Percentiles rank a stretch among this genome's conserved stretches.
Conservation (phyloP, 805 yeast genomes). For the Pichia paraexigua region DNA sequence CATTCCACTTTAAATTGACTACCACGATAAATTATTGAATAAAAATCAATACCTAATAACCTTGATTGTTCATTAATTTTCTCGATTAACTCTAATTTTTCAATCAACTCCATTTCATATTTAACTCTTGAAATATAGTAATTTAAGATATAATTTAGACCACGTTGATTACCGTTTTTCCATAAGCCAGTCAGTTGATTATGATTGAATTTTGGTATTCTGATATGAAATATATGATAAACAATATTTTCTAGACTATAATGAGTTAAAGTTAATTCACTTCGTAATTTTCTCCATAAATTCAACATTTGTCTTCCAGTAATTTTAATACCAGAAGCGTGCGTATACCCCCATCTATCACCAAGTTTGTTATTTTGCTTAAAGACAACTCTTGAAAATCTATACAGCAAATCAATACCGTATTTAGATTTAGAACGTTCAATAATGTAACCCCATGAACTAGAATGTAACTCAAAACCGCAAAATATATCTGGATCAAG, state of each 20-base stretch:
- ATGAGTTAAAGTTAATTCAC: constrained; percentile 53
- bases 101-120: constrained; percentile 40
- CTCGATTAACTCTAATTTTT: constrained; percentile 56
- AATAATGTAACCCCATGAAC: constrained; percentile 86
- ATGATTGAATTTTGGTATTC: constrained; percentile 57
- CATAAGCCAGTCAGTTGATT: constrained; percentile 43
- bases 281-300: constrained; percentile 70
- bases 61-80: constrained; percentile 78
- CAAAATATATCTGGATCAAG: constrained; percentile 84
- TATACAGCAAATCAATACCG: constrained; percentile 46
- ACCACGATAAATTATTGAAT: constrained; percentile 81
- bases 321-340: constrained; percentile 59
- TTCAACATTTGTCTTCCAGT: constrained; percentile 81
- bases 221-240: constrained; percentile 54
- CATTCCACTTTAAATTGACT: constrained; percentile 95
- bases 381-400: constrained; percentile 50
- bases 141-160: constrained; percentile 31
- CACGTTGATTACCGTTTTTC: constrained; percentile 14
- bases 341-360: constrained; percentile 76
- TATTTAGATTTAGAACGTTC: constrained; percentile 46
- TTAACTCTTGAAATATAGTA: constrained; percentile 42
- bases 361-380: constrained; percentile 46
- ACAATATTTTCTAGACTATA: constrained; percentile 74
- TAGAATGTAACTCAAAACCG: constrained; percentile 74
- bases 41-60: constrained; percentile 81